These are phyloP conservation scores for Pyrenopolyporus hunteri DNA, from an alignment of 495 filamentous ascomycete genomes.

Conservation along the genomic window DNA sequence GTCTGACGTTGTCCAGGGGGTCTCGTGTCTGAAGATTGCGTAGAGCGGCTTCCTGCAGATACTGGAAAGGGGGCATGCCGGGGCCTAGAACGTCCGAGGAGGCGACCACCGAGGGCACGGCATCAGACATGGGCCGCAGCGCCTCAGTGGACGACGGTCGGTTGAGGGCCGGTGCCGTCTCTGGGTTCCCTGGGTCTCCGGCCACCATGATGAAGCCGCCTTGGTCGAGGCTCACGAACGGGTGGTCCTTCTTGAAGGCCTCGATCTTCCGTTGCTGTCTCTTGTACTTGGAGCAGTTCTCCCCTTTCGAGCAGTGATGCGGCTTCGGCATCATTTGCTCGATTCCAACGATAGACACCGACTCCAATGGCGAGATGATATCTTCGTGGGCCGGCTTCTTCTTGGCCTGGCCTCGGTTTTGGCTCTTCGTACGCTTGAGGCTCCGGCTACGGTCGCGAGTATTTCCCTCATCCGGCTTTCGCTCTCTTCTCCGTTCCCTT, in stretches of 20 bases:
- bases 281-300: conserved; percentile 81
- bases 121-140: conserved; percentile 65
- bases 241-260: conserved; percentile 70
- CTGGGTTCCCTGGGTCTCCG: conserved; percentile 74
- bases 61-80: conserved; percentile 62
- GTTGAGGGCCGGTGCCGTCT: conserved; percentile 60
- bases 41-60: conserved; percentile 73
- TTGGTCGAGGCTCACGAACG: conserved; percentile 59
- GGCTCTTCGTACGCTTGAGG: conserved; percentile 49
- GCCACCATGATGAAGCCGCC: conserved; percentile 68
- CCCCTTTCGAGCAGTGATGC: conserved; percentile 89
- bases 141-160: conserved; percentile 48
- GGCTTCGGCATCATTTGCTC: conserved; percentile 85
- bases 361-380: conserved; percentile 74
- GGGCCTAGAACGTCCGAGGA: conserved; percentile 89
- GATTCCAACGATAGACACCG: conserved; percentile 89
- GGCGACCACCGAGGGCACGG: conserved; percentile 79
- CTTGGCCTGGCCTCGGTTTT: conserved; percentile 43
- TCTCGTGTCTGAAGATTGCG: conserved; percentile 70
- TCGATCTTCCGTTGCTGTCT: conserved; percentile 73
- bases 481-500: conserved; percentile 46
- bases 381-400: conserved; percentile 62
- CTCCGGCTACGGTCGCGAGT: conserved; percentile 47
- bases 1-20: conserved; percentile 87
- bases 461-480: conserved; percentile 42